These are phyloP conservation scores for Prunus yedoensis DNA, from an alignment of 331 rosid species.

Conservation along the genomic window DNA sequence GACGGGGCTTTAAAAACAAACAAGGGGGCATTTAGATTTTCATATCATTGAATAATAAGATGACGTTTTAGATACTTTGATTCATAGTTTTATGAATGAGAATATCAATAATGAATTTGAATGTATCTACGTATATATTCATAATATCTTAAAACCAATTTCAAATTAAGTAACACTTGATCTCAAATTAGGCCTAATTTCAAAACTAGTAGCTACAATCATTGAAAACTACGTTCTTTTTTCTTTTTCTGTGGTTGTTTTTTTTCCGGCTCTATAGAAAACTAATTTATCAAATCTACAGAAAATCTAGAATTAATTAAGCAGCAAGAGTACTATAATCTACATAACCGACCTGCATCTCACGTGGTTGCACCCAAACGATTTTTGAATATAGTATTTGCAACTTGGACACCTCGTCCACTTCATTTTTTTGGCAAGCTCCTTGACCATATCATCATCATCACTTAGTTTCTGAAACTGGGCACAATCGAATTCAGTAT, in stretches of 20 bases:
- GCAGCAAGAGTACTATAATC: no score
- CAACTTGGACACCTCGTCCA: constrained; percentile 38
- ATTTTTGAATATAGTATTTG: constrained; percentile 29
- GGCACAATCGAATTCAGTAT: background rate
- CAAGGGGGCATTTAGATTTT: background rate
- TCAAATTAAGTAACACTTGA: background rate
- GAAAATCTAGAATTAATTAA: no score
- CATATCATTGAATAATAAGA: no score
- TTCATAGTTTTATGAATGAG: no score
- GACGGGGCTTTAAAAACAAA: no score
- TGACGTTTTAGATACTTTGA: no score
- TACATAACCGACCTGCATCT: constrained; percentile 12
- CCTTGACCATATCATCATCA: constrained; percentile 1
- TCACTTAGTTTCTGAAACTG: constrained; percentile 1
- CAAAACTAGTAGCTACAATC: background rate
- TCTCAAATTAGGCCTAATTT: background rate
- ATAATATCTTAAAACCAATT: background rate
- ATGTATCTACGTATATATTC: no score
- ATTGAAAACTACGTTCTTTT: background rate
- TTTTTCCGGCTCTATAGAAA: no score
- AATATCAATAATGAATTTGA: no score
- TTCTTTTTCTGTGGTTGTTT: no score
- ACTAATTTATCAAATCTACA: no score
- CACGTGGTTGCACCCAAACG: constrained; percentile 24
- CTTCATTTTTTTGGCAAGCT: constrained; percentile 17